These are phyloP conservation scores for Starmerella sp. DNA, from an alignment of 805 yeast genomes.

Conservation along the genomic window DNA sequence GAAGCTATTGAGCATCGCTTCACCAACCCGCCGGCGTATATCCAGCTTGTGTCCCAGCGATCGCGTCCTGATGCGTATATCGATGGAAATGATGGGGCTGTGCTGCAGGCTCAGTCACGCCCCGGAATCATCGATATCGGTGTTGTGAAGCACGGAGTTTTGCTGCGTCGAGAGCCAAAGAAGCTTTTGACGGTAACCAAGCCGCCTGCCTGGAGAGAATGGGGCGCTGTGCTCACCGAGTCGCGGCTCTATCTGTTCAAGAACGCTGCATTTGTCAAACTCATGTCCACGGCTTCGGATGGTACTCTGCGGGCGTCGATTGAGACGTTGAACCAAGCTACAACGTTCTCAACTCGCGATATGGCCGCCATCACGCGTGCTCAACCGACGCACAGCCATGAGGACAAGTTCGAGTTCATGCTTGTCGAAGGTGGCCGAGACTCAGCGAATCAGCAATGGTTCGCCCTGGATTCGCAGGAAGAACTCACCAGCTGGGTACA, in stretches of 20 bases:
- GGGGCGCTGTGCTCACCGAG: constrained; percentile 35
- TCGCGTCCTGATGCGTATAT: constrained; percentile 31
- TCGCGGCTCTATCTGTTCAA: constrained; percentile 34
- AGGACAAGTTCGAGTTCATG: constrained; percentile 17
- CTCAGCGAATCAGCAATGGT: constrained; percentile 29
- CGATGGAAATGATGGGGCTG: constrained; percentile 7
- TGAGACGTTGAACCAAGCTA: constrained; percentile 32
- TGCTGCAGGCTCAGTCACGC: constrained; percentile 23
- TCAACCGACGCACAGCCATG: not conserved
- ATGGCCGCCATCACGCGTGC: constrained; percentile 31
- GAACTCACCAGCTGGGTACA: constrained; percentile 52
- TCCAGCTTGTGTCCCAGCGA: constrained; percentile 31
- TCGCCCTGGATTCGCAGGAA: constrained; percentile 34
- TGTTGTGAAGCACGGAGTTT: constrained; percentile 32
- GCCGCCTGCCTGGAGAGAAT: constrained; percentile 29
- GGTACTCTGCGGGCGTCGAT: constrained; percentile 27
- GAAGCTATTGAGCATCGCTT: not conserved
- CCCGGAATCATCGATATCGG: constrained; percentile 33
- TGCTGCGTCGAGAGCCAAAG: constrained; percentile 29
- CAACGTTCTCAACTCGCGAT: constrained; percentile 31
- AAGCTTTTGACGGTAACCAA: constrained; percentile 23
- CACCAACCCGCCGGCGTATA: constrained; percentile 2
- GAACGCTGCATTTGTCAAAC: constrained; percentile 28
- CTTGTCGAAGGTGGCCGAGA: constrained; percentile 28
- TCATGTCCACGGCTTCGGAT: not conserved